Evolutionary conservation across 306 rosid species (phyloP), one percentile per base, ranked within the genome.

Genomic region (Fagus crenata): DNA sequence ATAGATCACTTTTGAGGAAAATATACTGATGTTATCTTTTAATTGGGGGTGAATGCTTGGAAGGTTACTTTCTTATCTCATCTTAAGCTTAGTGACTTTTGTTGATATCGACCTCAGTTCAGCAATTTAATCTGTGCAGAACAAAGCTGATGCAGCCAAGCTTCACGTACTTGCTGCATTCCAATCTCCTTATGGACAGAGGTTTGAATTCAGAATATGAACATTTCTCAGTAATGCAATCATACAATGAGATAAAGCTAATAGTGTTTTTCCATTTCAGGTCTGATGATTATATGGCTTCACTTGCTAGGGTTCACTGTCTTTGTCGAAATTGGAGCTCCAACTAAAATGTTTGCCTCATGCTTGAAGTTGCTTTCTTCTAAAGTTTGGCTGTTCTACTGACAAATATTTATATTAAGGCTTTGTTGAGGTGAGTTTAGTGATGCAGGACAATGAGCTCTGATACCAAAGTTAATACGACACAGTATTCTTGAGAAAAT

Each of bases 251-350:
- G n/a, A 53, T 72, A 81, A 74, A 72, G 33, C n/a, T 49, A 68
- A 35, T 55, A 81, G 40, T 54, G 54, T 70, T 72, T 49, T 83
- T 69, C 1, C 32, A 33, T 81, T 75, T 81, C 87, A 95, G 98
- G 81, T 90, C 97, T 67, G 92, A 90, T 74, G 97, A 95, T 85
- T 95, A 95, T 69, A 95, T 92, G 97, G 93, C 91, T 49, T 85
- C 97, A 76, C 90, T 95, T 15, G 89, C 97, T 53, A 88, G 85
- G 85, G 97, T 95, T 90, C 98, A 90, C 78, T 81, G 92, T 77
- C 89, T 83, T 32, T 90, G 91, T 84, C 88, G 95, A 84, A 90
- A 87, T 63, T 94, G 97, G 97, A 81, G 14, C 31, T 14, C 54
- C 55, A 53, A 54, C 73, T 85, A 80, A 87, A 85, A 39, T 51